Conservation (phyloP, 805 yeast species). For the Candida morakotiae region DNA sequence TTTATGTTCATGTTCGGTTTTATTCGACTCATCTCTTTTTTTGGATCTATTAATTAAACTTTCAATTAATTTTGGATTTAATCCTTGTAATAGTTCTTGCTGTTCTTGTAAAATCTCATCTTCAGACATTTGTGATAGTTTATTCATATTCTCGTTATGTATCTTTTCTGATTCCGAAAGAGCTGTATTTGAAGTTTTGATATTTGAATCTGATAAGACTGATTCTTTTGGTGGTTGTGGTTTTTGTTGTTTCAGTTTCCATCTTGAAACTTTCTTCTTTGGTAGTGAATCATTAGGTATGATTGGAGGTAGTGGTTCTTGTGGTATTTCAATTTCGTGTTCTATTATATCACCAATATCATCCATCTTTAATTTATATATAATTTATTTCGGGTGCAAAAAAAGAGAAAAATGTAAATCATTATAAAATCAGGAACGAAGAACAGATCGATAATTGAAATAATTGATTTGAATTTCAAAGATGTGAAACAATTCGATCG, state of each 20-base stretch:
- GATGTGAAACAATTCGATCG: too few relatives aligned
- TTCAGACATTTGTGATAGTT: conserved; percentile 56
- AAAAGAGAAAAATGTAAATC: not conserved
- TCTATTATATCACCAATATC: conserved; percentile 73
- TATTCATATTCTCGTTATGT: conserved; percentile 68
- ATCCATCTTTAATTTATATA: conserved; percentile 46
- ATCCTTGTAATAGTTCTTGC: conserved; percentile 58
- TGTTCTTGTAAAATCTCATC: conserved; percentile 63
- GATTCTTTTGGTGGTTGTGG: conserved; percentile 4
- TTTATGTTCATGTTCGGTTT: not conserved
- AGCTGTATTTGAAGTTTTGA: not conserved
- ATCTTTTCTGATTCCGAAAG: conserved; percentile 68
- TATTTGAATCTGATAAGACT: conserved; percentile 7
- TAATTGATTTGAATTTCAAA: too few relatives aligned
- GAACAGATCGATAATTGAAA: too few relatives aligned
- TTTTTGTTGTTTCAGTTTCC: conserved; percentile 28
- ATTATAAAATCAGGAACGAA: too few relatives aligned
- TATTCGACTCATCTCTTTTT: conserved; percentile 27
- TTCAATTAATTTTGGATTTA: conserved; percentile 67
- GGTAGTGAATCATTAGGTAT: conserved; percentile 26
- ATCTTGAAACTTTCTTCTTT: conserved; percentile 41
- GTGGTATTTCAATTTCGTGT: conserved; percentile 40
- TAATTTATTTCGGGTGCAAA: conserved; percentile 1
- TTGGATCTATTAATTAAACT: conserved; percentile 55
- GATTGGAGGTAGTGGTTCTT: conserved; percentile 22